These are phyloP conservation scores for Adansonia rubrostipa DNA, from an alignment of 441 rosid genomes.

Conservation along the genomic window DNA sequence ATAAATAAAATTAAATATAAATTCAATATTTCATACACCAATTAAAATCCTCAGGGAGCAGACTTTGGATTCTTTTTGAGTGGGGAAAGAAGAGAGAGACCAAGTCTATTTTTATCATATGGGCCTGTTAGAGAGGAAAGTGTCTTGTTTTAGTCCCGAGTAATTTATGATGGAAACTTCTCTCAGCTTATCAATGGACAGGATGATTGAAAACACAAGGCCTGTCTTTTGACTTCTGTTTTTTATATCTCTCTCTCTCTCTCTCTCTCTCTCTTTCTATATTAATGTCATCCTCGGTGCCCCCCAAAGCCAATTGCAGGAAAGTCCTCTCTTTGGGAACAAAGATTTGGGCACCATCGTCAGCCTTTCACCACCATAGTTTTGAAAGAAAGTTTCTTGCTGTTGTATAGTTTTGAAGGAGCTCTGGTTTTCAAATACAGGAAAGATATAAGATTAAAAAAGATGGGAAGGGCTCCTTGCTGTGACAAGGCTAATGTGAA, in stretches of 20 bases:
- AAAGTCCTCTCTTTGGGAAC: neutral
- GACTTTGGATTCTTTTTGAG: neutral
- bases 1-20: too few species aligned
- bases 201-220: slow-evolving; percentile 31
- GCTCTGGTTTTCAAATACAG: neutral
- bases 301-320: slow-evolving; percentile 19
- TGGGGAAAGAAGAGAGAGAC: slow-evolving; percentile 7
- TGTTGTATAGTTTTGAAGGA: neutral
- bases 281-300: slow-evolving; percentile 2
- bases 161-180: slow-evolving; percentile 35
- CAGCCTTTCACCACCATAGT: neutral
- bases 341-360: neutral
- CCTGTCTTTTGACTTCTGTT: slow-evolving; percentile 51
- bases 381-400: slow-evolving; percentile 3
- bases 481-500: slow-evolving; percentile 88
- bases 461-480: slow-evolving; percentile 90
- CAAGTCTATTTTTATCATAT: neutral
- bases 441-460: slow-evolving; percentile 31
- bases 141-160: neutral
- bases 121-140: neutral
- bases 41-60: too few species aligned
- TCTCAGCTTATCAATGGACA: slow-evolving; percentile 18
- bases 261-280: slow-evolving; percentile 1
- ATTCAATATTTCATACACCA: too few species aligned
- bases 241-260: neutral